Base-by-base conservation (phyloP, 179 eudicot genomes). In the Beta macrorhiza region DNA sequence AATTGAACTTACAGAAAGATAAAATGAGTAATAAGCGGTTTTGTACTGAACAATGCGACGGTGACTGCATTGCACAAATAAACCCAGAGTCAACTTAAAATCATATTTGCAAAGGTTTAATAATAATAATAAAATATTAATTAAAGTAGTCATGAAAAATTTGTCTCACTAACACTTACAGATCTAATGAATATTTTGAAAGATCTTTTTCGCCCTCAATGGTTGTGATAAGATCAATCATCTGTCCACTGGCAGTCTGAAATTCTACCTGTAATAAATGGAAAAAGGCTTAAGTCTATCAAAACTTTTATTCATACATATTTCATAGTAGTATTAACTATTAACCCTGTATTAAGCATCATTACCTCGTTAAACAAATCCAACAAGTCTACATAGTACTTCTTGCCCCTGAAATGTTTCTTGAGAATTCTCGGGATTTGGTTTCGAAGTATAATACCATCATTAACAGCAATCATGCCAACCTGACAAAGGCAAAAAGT, bases 141-240 rank as follows among this genome's bases (percentile, higher is more conserved):
- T 45, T n/a, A 3, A 25, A 70, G 10, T 62, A 5, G 44, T 44
- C 16, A 11, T 25, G 62, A 51, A 22, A 20, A 61, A 6, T 9
- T 47, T 25, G 52, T 67, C 42, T 71, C 65, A 52, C 8, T 79
- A 42, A 44, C 77, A 86, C 94, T 88, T 80, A 91, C 98, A 90
- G 81, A 71, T 88, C 72, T 87, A 93, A 76, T 29, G 96, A 90
- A 83, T 91, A 94, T 82, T 94, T 93, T 9, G 91, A 89, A 53
- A 94, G 88, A 83, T 94, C 97, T 84, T 93, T 91, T 82, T 93
- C 92, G 84, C 97, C 97, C 79, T 85, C 93, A 76, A 87, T 78
- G 62, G 97, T 94, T 76, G 97, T 91, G 80, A 92, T 93, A 85
- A 93, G 84, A 88, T 94, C 97, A 83, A 94, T 91, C 98, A 94